These are phyloP conservation scores for Candida hungchunana DNA, from an alignment of 805 yeast genomes.

Conservation along the genomic window DNA sequence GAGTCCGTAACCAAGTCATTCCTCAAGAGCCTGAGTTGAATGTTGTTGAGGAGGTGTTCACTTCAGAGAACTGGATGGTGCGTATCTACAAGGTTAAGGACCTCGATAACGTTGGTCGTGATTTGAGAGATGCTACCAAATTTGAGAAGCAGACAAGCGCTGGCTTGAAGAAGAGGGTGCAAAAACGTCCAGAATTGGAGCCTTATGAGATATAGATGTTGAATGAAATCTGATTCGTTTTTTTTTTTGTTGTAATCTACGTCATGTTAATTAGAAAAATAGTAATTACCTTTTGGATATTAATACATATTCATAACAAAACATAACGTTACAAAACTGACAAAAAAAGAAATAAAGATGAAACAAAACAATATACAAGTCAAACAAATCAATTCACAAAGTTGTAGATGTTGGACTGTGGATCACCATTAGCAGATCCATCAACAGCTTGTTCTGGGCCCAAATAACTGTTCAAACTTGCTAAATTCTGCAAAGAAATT, in stretches of 20 bases:
- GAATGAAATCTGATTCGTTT: too few species aligned
- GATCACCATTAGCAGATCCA: not conserved
- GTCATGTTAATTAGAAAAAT: too few species aligned
- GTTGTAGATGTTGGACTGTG: not conserved
- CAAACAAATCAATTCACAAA: constrained; percentile 1
- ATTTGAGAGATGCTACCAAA: constrained; percentile 51
- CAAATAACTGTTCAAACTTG: constrained; percentile 20
- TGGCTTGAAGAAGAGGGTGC: constrained; percentile 34
- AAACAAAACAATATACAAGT: too few species aligned
- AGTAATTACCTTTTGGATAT: too few species aligned
- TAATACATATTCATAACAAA: too few species aligned
- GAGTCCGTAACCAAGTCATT: constrained; percentile 84
- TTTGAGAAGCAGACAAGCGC: constrained; percentile 39
- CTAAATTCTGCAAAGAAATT: constrained; percentile 22
- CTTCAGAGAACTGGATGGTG: constrained; percentile 95
- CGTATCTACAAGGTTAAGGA: constrained; percentile 91
- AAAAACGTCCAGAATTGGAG: constrained; percentile 53
- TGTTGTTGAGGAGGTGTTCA: constrained; percentile 88
- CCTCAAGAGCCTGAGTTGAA: constrained; percentile 56
- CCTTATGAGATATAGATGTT: too few species aligned
- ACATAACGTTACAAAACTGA: too few species aligned
- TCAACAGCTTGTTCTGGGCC: constrained; percentile 8
- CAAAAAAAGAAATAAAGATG: too few species aligned
- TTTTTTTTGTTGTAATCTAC: too few species aligned
- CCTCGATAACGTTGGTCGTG: constrained; percentile 82